Base-by-base conservation (phyloP, 805 yeast genomes). In the Candida dajiaensis region DNA sequence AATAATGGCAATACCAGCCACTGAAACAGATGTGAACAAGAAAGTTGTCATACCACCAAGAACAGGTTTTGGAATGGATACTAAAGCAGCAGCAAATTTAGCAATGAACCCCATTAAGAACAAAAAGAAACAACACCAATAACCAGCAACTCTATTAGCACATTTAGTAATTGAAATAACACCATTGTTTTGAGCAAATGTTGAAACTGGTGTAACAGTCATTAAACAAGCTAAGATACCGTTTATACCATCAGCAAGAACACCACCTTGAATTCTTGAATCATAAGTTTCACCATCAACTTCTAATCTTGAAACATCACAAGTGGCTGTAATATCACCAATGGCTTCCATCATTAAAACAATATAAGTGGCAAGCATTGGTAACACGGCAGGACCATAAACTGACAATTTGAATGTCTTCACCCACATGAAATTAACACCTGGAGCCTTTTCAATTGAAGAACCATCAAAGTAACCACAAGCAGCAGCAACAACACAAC, bases 131-230 rank as follows among this genome's bases (percentile, higher is more conserved):
- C 87, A 83, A 68, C 86, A 78, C 79, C 87, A 84, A 65, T 80
- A 81, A 36, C 94, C 97, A 21, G 79, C 88, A 42, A 76, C 72
- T 69, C 95, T 77, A 58, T 87, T 82, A 41, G 96, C 97, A 69
- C 96, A 89, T 64, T 87, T 88, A 42, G 97, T 90, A 64, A 90
- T 75, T 38, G 95, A 83, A 54, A 89, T 89, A 48, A 89, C 96
- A 73, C 97, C 97, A 64, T 90, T 90, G 69, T 90, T 90, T 68
- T 89, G 97, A 13, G 97, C 96, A 71, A 90, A 90, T 0, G 94
- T 84, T 12, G 95, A 82, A 80, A 89, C 73, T 47, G 97, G 96
- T n/a, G 96, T 85, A 46, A 85, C 70, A 19, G 96, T 89, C 76
- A 80, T 76, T 40, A 89, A 71, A 38, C 89, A 89, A 15, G 94